A percentile compares a stretch with the other conserved stretches of the same genome.
Conservation (phyloP, 192 early-diverging fungal genomes). For the Coemansia sp. region DNA sequence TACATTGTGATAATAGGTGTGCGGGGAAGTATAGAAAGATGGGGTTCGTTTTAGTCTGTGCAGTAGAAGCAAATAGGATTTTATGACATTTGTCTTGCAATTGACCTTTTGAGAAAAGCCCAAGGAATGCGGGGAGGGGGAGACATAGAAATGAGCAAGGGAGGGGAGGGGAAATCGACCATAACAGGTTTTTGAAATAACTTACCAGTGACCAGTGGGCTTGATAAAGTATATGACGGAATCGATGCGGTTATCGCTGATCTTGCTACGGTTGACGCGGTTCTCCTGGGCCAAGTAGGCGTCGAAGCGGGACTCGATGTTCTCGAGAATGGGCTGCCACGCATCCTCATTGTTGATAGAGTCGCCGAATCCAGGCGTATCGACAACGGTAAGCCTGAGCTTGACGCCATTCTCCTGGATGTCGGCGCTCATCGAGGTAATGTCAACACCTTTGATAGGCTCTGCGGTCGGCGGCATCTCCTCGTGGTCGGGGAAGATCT, state of each 20-base stretch:
- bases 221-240: slow-evolving; percentile 96
- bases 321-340: slow-evolving; percentile 95
- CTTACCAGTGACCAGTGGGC: slow-evolving; percentile 86
- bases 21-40: background rate
- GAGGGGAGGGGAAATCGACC: background rate
- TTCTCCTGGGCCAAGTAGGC: slow-evolving; percentile 92
- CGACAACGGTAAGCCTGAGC: slow-evolving; percentile 90
- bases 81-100: background rate
- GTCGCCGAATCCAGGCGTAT: slow-evolving; percentile 98
- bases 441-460: slow-evolving; percentile 69
- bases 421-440: slow-evolving; percentile 79
- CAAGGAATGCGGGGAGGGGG: background rate
- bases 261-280: slow-evolving; percentile 80
- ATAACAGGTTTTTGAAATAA: background rate
- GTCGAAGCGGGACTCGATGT: slow-evolving; percentile 95
- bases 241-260: slow-evolving; percentile 93
- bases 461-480: slow-evolving; percentile 65
- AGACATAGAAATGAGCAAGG: background rate
- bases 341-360: slow-evolving; percentile 98
- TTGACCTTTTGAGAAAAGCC: background rate
- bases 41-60: slow-evolving; percentile 4
- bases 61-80: background rate
- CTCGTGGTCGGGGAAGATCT: slow-evolving; percentile 82
- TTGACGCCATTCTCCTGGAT: slow-evolving; percentile 97
- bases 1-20: slow-evolving; percentile 12